A percentile compares a stretch with the other conserved stretches of the same genome.
phyloP scores from a whole-genome alignment of 2,329 filamentous ascomycete species.

The Acephala macrosclerotiorum region DNA sequence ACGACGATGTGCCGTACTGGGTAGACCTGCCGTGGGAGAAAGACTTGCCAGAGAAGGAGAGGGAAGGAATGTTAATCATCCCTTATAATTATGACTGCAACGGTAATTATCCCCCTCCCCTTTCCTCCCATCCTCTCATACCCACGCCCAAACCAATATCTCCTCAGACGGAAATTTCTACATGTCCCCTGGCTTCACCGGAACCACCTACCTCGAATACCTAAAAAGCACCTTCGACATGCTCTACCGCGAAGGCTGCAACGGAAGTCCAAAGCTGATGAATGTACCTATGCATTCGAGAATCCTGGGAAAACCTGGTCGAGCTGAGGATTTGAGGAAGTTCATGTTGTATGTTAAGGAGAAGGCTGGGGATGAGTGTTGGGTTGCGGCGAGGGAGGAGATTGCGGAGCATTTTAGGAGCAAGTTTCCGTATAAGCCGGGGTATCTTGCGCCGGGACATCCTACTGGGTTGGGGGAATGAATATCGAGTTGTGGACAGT shows the following conservation, averaged over 20 bases:
- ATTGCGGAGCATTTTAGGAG: conserved; percentile 57
- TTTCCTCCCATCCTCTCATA: conserved; percentile 43
- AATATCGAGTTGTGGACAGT: no score
- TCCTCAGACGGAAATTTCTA: conserved; percentile 36
- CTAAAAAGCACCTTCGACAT: conserved; percentile 61
- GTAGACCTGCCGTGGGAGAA: conserved; percentile 57
- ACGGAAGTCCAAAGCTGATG: conserved; percentile 61
- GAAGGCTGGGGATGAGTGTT: conserved; percentile 56
- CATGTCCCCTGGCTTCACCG: conserved; percentile 34
- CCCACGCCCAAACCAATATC: background rate
- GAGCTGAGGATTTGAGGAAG: conserved; percentile 56
- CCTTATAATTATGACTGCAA: conserved; percentile 63
- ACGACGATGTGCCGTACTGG: conserved; percentile 64
- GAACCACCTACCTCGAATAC: conserved; percentile 43
- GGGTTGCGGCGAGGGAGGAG: conserved; percentile 59
- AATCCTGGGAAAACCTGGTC: conserved; percentile 57
- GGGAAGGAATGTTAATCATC: conserved; percentile 57
- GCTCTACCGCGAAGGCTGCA: conserved; percentile 50
- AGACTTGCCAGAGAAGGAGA: conserved; percentile 43
- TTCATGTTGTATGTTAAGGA: conserved; percentile 59
- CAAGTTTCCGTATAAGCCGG: conserved; percentile 56
- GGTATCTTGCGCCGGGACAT: conserved; percentile 32
- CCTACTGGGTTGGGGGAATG: no score
- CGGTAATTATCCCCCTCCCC: conserved; percentile 36
- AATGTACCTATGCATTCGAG: conserved; percentile 60